A percentile compares a stretch with the other conserved stretches of the same genome.
Conservation (phyloP, 495 filamentous ascomycete genomes). For the Xylaria venustula region DNA sequence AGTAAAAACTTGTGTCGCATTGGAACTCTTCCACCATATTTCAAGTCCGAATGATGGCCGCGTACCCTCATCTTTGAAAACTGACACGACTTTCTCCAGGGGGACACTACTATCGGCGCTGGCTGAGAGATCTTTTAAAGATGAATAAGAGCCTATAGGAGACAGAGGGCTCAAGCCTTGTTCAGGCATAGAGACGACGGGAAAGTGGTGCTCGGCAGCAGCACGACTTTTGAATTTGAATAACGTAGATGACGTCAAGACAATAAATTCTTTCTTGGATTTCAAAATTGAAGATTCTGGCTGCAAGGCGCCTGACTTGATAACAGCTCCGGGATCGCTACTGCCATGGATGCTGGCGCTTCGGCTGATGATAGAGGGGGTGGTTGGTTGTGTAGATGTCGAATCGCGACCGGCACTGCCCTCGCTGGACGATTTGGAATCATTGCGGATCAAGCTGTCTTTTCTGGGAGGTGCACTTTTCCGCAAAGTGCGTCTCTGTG, state of each 20-base stretch:
- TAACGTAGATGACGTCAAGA: constrained; percentile 83
- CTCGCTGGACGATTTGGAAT: constrained; percentile 26
- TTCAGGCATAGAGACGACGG: constrained; percentile 21
- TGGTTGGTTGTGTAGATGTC: constrained; percentile 27
- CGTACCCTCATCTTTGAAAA: constrained; percentile 76
- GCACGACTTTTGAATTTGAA: constrained; percentile 77
- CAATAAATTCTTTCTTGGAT: constrained; percentile 84
- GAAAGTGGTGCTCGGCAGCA: constrained; percentile 48
- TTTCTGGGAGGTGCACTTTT: constrained; percentile 21
- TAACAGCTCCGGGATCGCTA: constrained; percentile 16
- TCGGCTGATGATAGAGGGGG: constrained; percentile 26
- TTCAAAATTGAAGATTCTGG: constrained; percentile 76
- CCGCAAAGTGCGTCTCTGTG: constrained; percentile 19
- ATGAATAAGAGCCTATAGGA: constrained; percentile 22
- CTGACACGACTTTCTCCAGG: constrained; percentile 70
- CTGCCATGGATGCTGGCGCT: constrained; percentile 17
- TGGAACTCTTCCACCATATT: constrained; percentile 73
- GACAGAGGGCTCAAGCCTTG: constrained; percentile 8
- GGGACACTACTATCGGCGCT: constrained; percentile 48
- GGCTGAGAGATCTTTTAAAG: constrained; percentile 16
- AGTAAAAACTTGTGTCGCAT: constrained; percentile 52
- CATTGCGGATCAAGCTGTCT: constrained; percentile 22
- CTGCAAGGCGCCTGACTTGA: constrained; percentile 66
- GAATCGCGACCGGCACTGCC: constrained; percentile 23
- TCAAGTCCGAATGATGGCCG: constrained; percentile 78